Conservation (phyloP, 768 basidiomycete species). For the Suillus americanus region DNA sequence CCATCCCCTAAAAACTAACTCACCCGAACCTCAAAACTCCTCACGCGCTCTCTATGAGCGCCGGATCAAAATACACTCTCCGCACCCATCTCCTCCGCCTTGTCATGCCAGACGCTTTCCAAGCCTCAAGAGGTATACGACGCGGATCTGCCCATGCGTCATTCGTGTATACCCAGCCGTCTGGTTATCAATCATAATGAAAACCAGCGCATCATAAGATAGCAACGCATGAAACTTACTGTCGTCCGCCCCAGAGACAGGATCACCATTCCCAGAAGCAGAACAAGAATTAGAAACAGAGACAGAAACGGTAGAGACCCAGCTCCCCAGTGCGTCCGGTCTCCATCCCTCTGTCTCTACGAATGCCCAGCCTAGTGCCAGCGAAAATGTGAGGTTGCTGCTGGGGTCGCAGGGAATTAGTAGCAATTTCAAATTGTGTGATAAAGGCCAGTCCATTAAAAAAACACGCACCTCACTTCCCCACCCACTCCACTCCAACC, state of each 20-base stretch:
- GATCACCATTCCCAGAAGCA: slow-evolving; percentile 4
- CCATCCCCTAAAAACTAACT: background rate
- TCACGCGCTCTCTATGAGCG: background rate
- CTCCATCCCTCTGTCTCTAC: slow-evolving; percentile 80
- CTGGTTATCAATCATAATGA: slow-evolving; percentile 29
- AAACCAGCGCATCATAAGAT: slow-evolving; percentile 14
- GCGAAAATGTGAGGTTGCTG: slow-evolving; percentile 79
- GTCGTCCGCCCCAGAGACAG: slow-evolving; percentile 23
- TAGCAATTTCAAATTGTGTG: background rate
- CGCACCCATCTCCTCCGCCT: slow-evolving; percentile 61
- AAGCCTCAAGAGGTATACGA: slow-evolving; percentile 39
- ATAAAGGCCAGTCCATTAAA: background rate
- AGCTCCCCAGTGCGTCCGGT: slow-evolving; percentile 56
- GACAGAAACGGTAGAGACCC: slow-evolving; percentile 37
- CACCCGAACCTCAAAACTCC: background rate
- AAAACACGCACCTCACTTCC: slow-evolving; percentile 56
- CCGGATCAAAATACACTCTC: background rate
- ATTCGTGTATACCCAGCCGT: slow-evolving; percentile 83
- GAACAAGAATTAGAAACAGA: background rate
- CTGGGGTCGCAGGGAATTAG: slow-evolving; percentile 34
- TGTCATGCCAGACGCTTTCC: slow-evolving; percentile 52
- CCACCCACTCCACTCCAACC: slow-evolving; percentile 66
- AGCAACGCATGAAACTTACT: slow-evolving; percentile 12
- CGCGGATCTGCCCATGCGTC: slow-evolving; percentile 66
- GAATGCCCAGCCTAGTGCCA: slow-evolving; percentile 74